phyloP scores from a whole-genome alignment of 75 land plant species.

The Sequoiadendron giganteum region DNA sequence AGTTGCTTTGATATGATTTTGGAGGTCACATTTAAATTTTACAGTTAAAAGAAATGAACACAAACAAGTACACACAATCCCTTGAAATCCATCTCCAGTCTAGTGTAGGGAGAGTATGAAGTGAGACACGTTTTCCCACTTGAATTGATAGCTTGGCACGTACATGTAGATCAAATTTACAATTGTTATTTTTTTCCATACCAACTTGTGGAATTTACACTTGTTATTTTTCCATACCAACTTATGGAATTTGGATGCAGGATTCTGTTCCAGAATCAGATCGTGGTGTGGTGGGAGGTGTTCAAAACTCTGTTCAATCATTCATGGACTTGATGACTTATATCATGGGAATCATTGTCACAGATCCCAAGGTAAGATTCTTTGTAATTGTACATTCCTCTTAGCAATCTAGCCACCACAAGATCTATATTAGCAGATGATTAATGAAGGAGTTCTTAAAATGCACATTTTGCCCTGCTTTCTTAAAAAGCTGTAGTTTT shows the following conservation, averaged over 20 bases:
- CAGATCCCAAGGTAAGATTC: constrained; percentile 69
- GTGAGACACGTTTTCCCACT: too few relatives aligned
- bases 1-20: too few relatives aligned
- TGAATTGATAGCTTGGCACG: too few relatives aligned
- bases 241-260: constrained; percentile 27
- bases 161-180: too few relatives aligned
- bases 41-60: too few relatives aligned
- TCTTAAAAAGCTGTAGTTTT: not conserved
- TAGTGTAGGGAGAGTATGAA: too few relatives aligned
- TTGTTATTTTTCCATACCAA: not conserved
- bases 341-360: constrained; percentile 73
- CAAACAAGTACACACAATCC: too few relatives aligned
- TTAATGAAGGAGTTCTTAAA: not conserved
- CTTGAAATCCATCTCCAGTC: too few relatives aligned
- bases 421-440: not conserved
- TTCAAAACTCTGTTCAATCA: constrained; percentile 92
- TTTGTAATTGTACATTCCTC: not conserved
- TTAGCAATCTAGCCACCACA: not conserved
- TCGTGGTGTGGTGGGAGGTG: constrained; percentile 92
- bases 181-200: too few relatives aligned
- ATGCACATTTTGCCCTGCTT: not conserved
- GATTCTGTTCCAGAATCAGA: constrained; percentile 84
- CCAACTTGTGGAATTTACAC: too few relatives aligned
- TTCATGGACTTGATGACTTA: constrained; percentile 70
- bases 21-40: too few relatives aligned